These are phyloP conservation scores for Boletus fagicola DNA, from an alignment of 768 basidiomycete genomes.

Conservation along the genomic window DNA sequence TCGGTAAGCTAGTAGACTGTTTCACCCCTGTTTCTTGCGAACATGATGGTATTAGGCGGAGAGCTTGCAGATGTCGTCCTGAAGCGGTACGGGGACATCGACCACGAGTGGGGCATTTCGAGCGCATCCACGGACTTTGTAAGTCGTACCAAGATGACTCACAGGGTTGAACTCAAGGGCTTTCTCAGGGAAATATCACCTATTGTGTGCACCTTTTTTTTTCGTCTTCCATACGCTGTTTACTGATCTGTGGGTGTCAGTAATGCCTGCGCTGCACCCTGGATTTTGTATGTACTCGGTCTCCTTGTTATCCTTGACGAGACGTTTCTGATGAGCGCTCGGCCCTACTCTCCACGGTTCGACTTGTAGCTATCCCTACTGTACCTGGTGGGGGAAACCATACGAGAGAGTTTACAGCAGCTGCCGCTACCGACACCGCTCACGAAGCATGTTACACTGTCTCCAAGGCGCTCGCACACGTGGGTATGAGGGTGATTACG, in stretches of 20 bases:
- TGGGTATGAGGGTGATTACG: conserved; percentile 65
- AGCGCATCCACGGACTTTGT: conserved; percentile 84
- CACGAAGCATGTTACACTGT: conserved; percentile 68
- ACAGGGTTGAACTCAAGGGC: background rate
- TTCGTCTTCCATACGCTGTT: background rate
- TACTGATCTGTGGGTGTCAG: conserved; percentile 27
- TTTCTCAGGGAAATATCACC: conserved; percentile 51
- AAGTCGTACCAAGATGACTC: conserved; percentile 28
- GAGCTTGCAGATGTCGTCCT: conserved; percentile 62
- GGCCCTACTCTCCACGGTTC: background rate
- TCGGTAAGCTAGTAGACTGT: conserved; percentile 40
- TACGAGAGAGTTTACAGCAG: conserved; percentile 61
- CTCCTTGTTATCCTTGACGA: background rate
- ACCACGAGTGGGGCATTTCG: conserved; percentile 64
- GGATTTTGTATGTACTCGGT: conserved; percentile 44
- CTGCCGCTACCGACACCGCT: conserved; percentile 57
- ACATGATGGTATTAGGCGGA: conserved; percentile 40
- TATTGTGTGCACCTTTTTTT: conserved; percentile 48
- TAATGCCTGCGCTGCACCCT: conserved; percentile 70
- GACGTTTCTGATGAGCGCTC: background rate
- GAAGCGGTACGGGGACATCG: conserved; percentile 60
- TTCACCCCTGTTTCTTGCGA: background rate
- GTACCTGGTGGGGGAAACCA: conserved; percentile 73
- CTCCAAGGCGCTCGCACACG: conserved; percentile 68
- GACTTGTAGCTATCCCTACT: conserved; percentile 67